Conservation (phyloP, 2,329 filamentous ascomycete species). For the Fusarium tjaetaba region DNA sequence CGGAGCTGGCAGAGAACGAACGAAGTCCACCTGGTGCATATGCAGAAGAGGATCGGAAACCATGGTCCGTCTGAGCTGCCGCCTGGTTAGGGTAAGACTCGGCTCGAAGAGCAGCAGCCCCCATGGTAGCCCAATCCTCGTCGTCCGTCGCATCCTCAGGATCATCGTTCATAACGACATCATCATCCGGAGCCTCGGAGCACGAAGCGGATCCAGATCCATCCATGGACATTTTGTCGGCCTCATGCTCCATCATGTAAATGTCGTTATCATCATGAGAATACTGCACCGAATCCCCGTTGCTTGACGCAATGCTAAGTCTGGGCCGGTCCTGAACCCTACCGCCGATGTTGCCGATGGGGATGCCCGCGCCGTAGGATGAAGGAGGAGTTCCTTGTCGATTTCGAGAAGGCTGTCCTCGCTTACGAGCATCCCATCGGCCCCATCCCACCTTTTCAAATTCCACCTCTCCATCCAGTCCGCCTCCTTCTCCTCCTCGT, state of each 20-base stretch:
- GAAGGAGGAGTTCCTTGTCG: slow-evolving; percentile 55
- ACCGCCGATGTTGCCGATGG: slow-evolving; percentile 60
- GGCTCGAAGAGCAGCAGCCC: slow-evolving; percentile 82
- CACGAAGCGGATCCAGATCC: slow-evolving; percentile 77
- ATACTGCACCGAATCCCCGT: slow-evolving; percentile 78
- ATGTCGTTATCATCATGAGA: slow-evolving; percentile 73
- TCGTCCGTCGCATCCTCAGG: slow-evolving; percentile 91
- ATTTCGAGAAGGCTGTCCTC: slow-evolving; percentile 67
- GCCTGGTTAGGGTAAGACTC: slow-evolving; percentile 68
- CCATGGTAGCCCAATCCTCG: slow-evolving; percentile 93
- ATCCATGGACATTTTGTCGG: slow-evolving; percentile 93
- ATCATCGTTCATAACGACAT: slow-evolving; percentile 75
- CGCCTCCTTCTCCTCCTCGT: slow-evolving; percentile 71
- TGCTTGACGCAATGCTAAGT: slow-evolving; percentile 66
- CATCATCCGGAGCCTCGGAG: slow-evolving; percentile 77
- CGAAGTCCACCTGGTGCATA: slow-evolving; percentile 59
- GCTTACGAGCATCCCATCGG: slow-evolving; percentile 86
- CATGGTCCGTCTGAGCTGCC: slow-evolving; percentile 63
- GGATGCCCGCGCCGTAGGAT: slow-evolving; percentile 62
- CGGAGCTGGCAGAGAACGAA: slow-evolving; percentile 60
- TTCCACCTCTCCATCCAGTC: slow-evolving; percentile 74
- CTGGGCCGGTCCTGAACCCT: slow-evolving; percentile 60
- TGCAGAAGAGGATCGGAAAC: slow-evolving; percentile 55
- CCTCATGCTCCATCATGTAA: slow-evolving; percentile 82
- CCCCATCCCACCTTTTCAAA: slow-evolving; percentile 99